phyloP scores from a whole-genome alignment of 1,139 yeast genomes.

The Yamadazyma diospyri region DNA sequence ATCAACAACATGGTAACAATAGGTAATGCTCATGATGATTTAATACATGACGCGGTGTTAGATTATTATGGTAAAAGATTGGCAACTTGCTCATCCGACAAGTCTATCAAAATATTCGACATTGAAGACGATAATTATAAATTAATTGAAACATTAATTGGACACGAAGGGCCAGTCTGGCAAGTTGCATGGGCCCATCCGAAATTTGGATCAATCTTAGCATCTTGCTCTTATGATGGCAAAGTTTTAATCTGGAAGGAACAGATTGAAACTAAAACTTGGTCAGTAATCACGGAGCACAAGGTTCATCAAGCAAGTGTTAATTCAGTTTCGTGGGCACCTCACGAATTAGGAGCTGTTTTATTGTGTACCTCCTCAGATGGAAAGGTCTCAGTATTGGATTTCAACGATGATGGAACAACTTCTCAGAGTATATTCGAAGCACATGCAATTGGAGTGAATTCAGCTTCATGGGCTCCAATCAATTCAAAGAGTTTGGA shows the following conservation, averaged over 20 bases:
- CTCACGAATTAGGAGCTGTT: slow-evolving; percentile 93
- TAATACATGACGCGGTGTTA: slow-evolving; percentile 94
- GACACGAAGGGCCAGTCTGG: slow-evolving; percentile 98
- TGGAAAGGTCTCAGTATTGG: slow-evolving; percentile 87
- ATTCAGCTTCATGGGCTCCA: slow-evolving; percentile 97
- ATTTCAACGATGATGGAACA: slow-evolving; percentile 87
- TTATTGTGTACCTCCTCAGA: slow-evolving; percentile 90
- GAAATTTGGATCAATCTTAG: slow-evolving; percentile 90
- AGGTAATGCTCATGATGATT: slow-evolving; percentile 80
- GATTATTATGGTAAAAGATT: slow-evolving; percentile 94
- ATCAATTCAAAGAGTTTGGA: slow-evolving; percentile 35
- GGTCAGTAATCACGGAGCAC: slow-evolving; percentile 89
- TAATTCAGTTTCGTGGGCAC: slow-evolving; percentile 95
- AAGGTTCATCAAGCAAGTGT: slow-evolving; percentile 90
- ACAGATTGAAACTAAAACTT: slow-evolving; percentile 69
- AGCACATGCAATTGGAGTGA: slow-evolving; percentile 93
- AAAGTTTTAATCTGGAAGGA: slow-evolving; percentile 94
- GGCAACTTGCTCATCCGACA: slow-evolving; percentile 95
- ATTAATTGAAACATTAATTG: slow-evolving; percentile 77
- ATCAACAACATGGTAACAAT: slow-evolving; percentile 55
- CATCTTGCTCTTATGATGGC: slow-evolving; percentile 95
- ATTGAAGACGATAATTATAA: slow-evolving; percentile 81
- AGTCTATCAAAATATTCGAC: slow-evolving; percentile 88
- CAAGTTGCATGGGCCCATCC: slow-evolving; percentile 99
- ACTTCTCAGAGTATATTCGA: slow-evolving; percentile 61